Evolutionary conservation across 345 rosid genomes (phyloP), one percentile per base, ranked within the genome.

Genomic region (Durio zibethinus): DNA sequence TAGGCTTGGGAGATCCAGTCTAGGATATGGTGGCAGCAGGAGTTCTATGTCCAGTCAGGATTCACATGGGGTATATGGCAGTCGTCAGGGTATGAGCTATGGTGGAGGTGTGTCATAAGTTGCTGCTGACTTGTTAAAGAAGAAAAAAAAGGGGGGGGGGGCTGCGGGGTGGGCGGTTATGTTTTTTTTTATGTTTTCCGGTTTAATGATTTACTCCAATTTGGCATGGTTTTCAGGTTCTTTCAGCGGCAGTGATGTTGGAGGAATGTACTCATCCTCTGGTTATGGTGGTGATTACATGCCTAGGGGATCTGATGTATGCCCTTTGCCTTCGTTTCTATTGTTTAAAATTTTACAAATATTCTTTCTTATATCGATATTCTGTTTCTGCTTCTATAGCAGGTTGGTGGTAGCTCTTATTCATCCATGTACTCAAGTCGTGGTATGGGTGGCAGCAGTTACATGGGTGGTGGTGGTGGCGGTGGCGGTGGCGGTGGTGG

Each of bases 321-420:
- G 87, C 75, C 47, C 53, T 18, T 27, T 43, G 38, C 43, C 48
- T 73, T 40, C 18, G 45, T 40, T 45, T n/a, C 20, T 7, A 60
- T 73, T 15, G 54, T 9, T 42, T 68, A 15, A 40, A 14, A 48
- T 76, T 42, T 16, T 36, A 35, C 40, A 9, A 63, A 66, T 65
- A 31, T 59, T 16, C 67, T 74, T 7, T 38, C 36, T 33, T 20
- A 11, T 42, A 59, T 62, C 20, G 4, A n/a, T 77, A 7, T 29
- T 61, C 20, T 63, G 8, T 33, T 68, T 72, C 59, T 64, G 10
- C 64, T 21, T 29, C 77, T 40, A 18, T 81, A 77, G 76, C 88
- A 96, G 99, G 99, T 84, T 82, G 97, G 95, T 68, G 87, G 97
- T 83, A 87, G 94, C 81, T 90, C 97, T 31, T 96, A 96, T 82